Evolutionary conservation across 169 alveolate genomes (phyloP).

Genomic region (Theileria parva): DNA sequence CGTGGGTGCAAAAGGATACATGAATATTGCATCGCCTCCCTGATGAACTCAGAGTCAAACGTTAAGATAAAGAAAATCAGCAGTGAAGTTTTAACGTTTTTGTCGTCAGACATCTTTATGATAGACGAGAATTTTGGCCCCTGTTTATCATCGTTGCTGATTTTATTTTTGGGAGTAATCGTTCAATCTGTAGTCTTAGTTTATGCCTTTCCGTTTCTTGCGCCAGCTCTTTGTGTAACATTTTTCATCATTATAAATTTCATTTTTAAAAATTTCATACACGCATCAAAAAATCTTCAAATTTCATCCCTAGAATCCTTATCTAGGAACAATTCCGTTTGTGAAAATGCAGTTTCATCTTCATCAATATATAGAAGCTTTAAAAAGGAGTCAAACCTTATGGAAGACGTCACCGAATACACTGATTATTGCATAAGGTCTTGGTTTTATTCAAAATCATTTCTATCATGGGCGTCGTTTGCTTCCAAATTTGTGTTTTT

Average conservation of each 20-base stretch:
- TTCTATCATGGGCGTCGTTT: constrained; percentile 41
- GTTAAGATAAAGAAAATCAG: constrained; percentile 4
- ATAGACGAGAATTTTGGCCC: constrained; percentile 50
- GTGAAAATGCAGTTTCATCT: constrained; percentile 40
- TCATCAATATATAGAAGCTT: constrained; percentile 47
- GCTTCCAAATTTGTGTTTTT: constrained; percentile 12
- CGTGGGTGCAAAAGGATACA: constrained; percentile 36
- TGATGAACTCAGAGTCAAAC: constrained; percentile 9
- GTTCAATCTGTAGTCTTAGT: constrained; percentile 27
- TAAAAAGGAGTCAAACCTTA: constrained; percentile 29
- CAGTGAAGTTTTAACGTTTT: constrained; percentile 34
- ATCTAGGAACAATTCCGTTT: constrained; percentile 31
- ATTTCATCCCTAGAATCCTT: constrained; percentile 24
- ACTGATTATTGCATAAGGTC: constrained; percentile 26
- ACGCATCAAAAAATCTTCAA: constrained; percentile 50
- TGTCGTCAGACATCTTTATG: constrained; percentile 45
- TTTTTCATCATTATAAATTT: constrained; percentile 8
- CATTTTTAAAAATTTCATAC: constrained; percentile 12
- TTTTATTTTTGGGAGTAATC: constrained; percentile 12
- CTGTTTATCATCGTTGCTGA: constrained; percentile 9
- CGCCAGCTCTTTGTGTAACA: constrained; percentile 14
- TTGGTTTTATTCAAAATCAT: constrained; percentile 19
- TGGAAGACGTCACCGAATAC: constrained; percentile 24
- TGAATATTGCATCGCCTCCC: constrained; percentile 33
- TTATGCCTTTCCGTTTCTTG: constrained; percentile 22